Evolutionary conservation across 805 yeast genomes (phyloP).

Genomic region (Citeromyces nyonsensis): DNA sequence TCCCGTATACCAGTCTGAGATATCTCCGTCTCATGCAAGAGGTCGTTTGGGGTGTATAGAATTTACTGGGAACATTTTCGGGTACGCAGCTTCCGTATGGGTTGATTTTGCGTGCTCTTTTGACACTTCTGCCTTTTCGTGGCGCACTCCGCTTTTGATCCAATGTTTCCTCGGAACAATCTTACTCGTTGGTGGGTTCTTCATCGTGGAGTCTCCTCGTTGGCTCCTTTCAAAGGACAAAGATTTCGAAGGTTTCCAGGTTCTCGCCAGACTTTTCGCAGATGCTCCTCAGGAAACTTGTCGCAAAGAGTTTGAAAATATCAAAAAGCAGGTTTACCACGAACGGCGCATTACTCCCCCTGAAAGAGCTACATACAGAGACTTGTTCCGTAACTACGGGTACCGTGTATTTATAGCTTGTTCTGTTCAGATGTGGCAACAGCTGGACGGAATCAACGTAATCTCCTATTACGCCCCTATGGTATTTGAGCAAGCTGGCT

Average conservation of each 20-base stretch:
- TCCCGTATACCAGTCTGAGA: conserved; percentile 80
- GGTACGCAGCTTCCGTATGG: conserved; percentile 79
- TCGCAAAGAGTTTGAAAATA: conserved; percentile 26
- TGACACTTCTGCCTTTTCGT: conserved; percentile 42
- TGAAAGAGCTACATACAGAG: conserved; percentile 22
- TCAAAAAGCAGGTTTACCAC: conserved; percentile 22
- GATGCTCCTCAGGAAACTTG: conserved; percentile 10
- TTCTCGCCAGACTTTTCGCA: conserved; percentile 17
- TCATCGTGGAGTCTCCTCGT: conserved; percentile 78
- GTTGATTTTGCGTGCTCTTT: conserved; percentile 65
- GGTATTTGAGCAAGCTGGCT: conserved; percentile 85
- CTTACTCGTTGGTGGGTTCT: conserved; percentile 54
- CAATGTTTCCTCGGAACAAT: conserved; percentile 60
- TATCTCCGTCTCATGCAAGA: conserved; percentile 75
- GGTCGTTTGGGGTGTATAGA: conserved; percentile 80
- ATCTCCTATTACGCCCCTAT: conserved; percentile 83
- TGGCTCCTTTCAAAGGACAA: conserved; percentile 70
- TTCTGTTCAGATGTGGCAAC: conserved; percentile 80
- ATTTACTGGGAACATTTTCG: conserved; percentile 74
- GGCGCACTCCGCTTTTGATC: conserved; percentile 68
- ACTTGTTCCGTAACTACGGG: conserved; percentile 21
- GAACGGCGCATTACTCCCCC: conserved; percentile 22
- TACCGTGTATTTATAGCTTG: conserved; percentile 62
- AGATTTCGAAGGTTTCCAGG: conserved; percentile 34
- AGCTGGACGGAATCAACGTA: conserved; percentile 79